A percentile compares a stretch with the other conserved stretches of the same genome.
Evolutionary conservation across 768 basidiomycete genomes (phyloP).

Genomic region (Leccinum arenicola): DNA sequence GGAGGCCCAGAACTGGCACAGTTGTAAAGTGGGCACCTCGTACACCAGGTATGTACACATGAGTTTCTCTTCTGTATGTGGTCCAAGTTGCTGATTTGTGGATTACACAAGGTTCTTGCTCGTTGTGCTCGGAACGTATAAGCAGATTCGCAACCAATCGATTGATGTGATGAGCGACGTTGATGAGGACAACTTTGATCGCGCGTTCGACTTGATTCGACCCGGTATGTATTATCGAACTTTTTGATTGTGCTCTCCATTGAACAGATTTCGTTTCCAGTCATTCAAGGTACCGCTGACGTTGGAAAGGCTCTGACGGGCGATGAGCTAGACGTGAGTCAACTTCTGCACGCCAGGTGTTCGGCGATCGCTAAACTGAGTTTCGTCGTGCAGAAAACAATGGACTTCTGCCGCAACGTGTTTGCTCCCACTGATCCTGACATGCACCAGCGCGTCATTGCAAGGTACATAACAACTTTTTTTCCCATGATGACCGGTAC

Average conservation of each 20-base stretch:
- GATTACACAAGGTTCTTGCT: constrained; percentile 4
- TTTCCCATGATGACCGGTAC: no score
- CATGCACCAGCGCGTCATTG: not conserved
- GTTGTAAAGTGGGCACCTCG: constrained; percentile 8
- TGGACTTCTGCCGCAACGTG: constrained; percentile 6
- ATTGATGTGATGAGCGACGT: constrained; percentile 1
- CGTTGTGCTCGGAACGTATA: constrained; percentile 2
- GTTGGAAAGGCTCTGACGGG: constrained; percentile 7
- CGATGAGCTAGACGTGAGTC: constrained; percentile 6
- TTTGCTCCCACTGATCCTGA: constrained; percentile 6
- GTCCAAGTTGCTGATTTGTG: not conserved
- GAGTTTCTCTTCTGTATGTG: not conserved
- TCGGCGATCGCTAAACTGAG: not conserved
- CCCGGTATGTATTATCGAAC: constrained; percentile 1
- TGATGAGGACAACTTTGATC: constrained; percentile 13
- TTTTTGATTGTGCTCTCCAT: not conserved
- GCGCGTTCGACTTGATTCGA: constrained; percentile 9
- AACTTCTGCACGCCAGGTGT: not conserved
- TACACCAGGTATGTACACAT: constrained; percentile 6
- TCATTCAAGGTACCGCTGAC: constrained; percentile 9
- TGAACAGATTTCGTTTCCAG: not conserved
- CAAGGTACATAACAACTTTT: not conserved
- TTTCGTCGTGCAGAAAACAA: constrained; percentile 7
- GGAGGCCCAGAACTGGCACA: constrained; percentile 12
- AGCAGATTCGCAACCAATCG: not conserved